Percentiles rank a stretch among this genome's conserved stretches.
phyloP scores from a whole-genome alignment of 1,284 basidiomycete genomes.

The Trametes hirsuta region DNA sequence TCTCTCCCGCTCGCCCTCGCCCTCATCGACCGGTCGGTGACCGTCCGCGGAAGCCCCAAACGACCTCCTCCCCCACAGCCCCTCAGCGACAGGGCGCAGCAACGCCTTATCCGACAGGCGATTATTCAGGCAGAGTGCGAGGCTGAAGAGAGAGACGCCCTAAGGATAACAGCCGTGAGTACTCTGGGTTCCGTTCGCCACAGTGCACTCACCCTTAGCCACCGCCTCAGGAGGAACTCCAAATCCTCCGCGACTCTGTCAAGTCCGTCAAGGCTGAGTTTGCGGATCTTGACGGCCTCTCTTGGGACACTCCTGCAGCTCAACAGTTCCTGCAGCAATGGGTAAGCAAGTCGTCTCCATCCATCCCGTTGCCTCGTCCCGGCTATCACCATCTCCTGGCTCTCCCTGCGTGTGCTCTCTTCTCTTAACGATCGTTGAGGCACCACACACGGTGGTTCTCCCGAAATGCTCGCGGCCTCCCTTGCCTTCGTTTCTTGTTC shows the following conservation, averaged over 20 bases:
- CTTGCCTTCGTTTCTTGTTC: no score
- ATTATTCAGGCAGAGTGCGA: constrained; percentile 21
- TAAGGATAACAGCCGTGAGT: constrained; percentile 10
- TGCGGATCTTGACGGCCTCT: constrained; percentile 22
- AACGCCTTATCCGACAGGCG: constrained; percentile 16
- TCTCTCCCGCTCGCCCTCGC: background rate
- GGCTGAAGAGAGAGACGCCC: constrained; percentile 14
- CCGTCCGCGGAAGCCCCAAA: constrained; percentile 17
- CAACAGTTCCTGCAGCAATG: constrained; percentile 19
- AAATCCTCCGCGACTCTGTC: constrained; percentile 13
- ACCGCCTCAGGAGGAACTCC: constrained; percentile 9
- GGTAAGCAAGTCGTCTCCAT: constrained; percentile 6
- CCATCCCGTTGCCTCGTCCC: background rate
- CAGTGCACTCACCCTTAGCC: background rate
- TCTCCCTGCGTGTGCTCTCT: background rate
- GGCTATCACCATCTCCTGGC: background rate
- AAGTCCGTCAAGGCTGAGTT: constrained; percentile 23
- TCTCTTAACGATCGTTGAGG: no score
- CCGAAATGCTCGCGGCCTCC: no score
- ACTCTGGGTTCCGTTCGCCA: no score
- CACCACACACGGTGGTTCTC: no score
- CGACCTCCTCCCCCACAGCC: background rate
- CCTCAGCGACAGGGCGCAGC: constrained; percentile 12
- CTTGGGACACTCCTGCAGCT: constrained; percentile 20
- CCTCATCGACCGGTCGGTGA: constrained; percentile 1